A percentile compares a stretch with the other conserved stretches of the same genome.
Evolutionary conservation across 2,329 filamentous ascomycete genomes (phyloP).

Genomic region (Aureobasidium sp.): DNA sequence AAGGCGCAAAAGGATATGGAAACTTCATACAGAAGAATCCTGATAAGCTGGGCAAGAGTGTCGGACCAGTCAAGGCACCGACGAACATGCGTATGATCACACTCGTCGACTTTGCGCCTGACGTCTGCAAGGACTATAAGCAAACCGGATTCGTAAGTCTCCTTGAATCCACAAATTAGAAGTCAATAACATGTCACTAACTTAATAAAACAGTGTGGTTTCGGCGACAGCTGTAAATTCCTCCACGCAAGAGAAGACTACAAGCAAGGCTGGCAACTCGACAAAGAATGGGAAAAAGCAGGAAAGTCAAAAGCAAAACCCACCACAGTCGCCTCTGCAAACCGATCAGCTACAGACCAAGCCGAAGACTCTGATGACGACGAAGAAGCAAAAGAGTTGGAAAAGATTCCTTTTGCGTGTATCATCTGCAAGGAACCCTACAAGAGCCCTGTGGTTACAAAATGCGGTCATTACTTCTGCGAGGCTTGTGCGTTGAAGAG

Average conservation of each 20-base stretch:
- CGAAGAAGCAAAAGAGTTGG: slow-evolving; percentile 59
- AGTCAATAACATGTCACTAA: neutral
- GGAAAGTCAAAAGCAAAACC: slow-evolving; percentile 28
- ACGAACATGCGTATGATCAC: slow-evolving; percentile 89
- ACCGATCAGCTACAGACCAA: slow-evolving; percentile 37
- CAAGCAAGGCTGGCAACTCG: slow-evolving; percentile 91
- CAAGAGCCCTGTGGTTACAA: slow-evolving; percentile 71
- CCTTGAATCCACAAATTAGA: neutral
- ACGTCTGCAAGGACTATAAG: slow-evolving; percentile 94
- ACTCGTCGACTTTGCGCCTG: slow-evolving; percentile 80
- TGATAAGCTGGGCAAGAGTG: slow-evolving; percentile 52
- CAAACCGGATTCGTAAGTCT: slow-evolving; percentile 47
- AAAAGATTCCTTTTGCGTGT: slow-evolving; percentile 83
- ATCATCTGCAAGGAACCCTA: slow-evolving; percentile 77
- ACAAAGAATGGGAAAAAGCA: slow-evolving; percentile 84
- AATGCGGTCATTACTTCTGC: slow-evolving; percentile 95
- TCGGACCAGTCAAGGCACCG: slow-evolving; percentile 81
- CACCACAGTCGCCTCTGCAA: slow-evolving; percentile 49
- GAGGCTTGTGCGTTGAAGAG: slow-evolving; percentile 78
- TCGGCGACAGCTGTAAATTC: slow-evolving; percentile 75
- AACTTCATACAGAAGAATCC: slow-evolving; percentile 76
- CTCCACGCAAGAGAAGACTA: slow-evolving; percentile 68
- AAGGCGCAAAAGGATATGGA: slow-evolving; percentile 61
- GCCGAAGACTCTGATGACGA: slow-evolving; percentile 43
- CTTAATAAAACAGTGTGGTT: slow-evolving; percentile 48